These are phyloP conservation scores for Stropharia rugosoannulata DNA, from an alignment of 768 basidiomycete species.

Conservation along the genomic window DNA sequence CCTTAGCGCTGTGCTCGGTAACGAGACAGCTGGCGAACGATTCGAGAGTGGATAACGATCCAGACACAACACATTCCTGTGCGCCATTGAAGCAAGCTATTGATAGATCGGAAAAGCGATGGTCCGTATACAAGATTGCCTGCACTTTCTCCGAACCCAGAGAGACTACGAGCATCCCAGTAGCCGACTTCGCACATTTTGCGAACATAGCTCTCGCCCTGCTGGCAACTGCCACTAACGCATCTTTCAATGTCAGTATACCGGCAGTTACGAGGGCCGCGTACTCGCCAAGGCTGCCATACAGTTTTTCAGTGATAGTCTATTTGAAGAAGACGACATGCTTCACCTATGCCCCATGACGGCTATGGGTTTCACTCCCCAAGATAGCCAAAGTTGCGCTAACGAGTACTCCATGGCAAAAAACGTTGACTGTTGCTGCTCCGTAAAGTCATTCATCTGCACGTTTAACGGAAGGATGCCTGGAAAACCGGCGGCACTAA, in stretches of 20 bases:
- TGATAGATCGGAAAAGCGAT: slow-evolving; percentile 34
- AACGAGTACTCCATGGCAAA: slow-evolving; percentile 66
- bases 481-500: slow-evolving; percentile 47
- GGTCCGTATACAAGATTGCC: slow-evolving; percentile 30
- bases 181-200: slow-evolving; percentile 40
- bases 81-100: slow-evolving; percentile 66
- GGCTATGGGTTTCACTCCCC: slow-evolving; percentile 61
- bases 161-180: slow-evolving; percentile 64
- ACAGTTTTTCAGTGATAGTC: slow-evolving; percentile 10
- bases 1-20: slow-evolving; percentile 32
- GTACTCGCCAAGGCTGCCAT: slow-evolving; percentile 70
- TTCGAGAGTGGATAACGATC: slow-evolving; percentile 43
- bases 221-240: slow-evolving; percentile 54
- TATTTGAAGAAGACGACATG: background rate
- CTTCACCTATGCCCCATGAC: slow-evolving; percentile 74
- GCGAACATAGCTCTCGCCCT: slow-evolving; percentile 57
- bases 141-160: slow-evolving; percentile 33
- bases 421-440: slow-evolving; percentile 52
- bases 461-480: slow-evolving; percentile 48
- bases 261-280: slow-evolving; percentile 65
- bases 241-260: slow-evolving; percentile 55
- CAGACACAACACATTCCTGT: slow-evolving; percentile 58
- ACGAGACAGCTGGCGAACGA: slow-evolving; percentile 42
- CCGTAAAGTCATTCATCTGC: slow-evolving; percentile 5
- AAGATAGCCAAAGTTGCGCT: slow-evolving; percentile 62